Conservation (phyloP, 768 basidiomycete genomes). For the Lentinula sp. region DNA sequence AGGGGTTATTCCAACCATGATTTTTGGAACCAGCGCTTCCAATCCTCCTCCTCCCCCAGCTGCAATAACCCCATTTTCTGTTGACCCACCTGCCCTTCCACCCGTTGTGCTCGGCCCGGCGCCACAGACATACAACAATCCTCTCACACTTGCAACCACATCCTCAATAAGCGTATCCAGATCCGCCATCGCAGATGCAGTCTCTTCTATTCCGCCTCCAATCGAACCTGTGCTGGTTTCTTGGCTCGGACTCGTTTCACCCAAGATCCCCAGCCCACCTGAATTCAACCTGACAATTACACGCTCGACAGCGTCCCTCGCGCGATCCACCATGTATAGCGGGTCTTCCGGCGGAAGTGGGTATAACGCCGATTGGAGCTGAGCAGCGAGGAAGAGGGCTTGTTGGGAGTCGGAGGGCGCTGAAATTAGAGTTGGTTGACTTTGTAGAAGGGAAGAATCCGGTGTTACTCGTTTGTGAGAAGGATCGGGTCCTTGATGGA, state of each 20-base stretch:
- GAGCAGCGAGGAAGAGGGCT: slow-evolving; percentile 37
- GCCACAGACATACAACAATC: slow-evolving; percentile 48
- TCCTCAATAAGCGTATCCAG: slow-evolving; percentile 59
- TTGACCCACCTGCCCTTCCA: no score
- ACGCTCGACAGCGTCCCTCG: slow-evolving; percentile 54
- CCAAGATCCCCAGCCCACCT: neutral
- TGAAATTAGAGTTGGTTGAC: no score
- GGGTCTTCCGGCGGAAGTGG: slow-evolving; percentile 54
- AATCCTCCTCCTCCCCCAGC: no score
- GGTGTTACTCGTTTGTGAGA: slow-evolving; percentile 7
- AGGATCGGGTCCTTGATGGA: neutral
- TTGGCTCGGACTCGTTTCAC: neutral
- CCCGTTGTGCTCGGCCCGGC: no score
- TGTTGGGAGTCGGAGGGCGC: neutral
- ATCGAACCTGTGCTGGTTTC: neutral
- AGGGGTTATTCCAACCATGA: no score
- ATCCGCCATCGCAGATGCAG: neutral
- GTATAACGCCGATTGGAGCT: slow-evolving; percentile 53
- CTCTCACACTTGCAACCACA: slow-evolving; percentile 69
- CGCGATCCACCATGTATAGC: slow-evolving; percentile 53
- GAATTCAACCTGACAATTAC: slow-evolving; percentile 49
- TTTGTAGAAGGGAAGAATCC: neutral
- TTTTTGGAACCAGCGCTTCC: no score
- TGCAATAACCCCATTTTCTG: no score
- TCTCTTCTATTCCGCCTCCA: no score